Evolutionary conservation across 108 stramenopile species (phyloP).

Genomic region (Seminavis robusta): DNA sequence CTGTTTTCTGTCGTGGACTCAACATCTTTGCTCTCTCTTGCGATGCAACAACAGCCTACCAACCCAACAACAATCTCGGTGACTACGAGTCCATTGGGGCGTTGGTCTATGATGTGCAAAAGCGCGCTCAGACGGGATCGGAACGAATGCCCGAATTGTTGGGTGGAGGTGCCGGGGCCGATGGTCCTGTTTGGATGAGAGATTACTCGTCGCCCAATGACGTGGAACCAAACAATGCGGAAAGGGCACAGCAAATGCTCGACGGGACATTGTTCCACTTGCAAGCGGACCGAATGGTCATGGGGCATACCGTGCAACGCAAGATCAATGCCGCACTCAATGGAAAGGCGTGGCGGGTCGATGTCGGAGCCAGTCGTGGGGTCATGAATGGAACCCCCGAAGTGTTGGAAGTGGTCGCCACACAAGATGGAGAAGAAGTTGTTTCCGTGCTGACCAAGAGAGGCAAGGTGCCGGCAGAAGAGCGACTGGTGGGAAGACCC

Average conservation of each 20-base stretch:
- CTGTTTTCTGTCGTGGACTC: too few species aligned
- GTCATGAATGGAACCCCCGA: slow-evolving; percentile 65
- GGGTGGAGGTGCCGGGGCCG: slow-evolving; percentile 46
- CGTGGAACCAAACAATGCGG: slow-evolving; percentile 32
- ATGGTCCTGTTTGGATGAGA: slow-evolving; percentile 75
- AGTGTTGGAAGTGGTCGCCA: slow-evolving; percentile 73
- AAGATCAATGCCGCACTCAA: slow-evolving; percentile 61
- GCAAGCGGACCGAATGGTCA: slow-evolving; percentile 63
- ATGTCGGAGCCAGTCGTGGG: slow-evolving; percentile 60
- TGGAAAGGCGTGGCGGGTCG: slow-evolving; percentile 73
- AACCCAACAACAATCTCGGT: slow-evolving; percentile 38
- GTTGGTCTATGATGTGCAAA: slow-evolving; percentile 36
- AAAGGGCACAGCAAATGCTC: slow-evolving; percentile 32
- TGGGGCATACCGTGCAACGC: slow-evolving; percentile 79
- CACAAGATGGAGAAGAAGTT: slow-evolving; percentile 14
- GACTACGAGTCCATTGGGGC: slow-evolving; percentile 45
- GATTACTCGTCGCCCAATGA: slow-evolving; percentile 64
- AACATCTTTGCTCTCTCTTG: slow-evolving; percentile 2
- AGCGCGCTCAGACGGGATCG: too few species aligned
- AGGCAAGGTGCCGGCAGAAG: neutral
- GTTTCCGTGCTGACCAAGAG: slow-evolving; percentile 13
- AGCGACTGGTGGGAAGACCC: too few species aligned
- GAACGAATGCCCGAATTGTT: slow-evolving; percentile 60
- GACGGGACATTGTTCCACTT: slow-evolving; percentile 10
- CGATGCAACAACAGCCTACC: slow-evolving; percentile 20